Evolutionary conservation across 129 eudicot species (phyloP).

Genomic region (Lactuca saligna): DNA sequence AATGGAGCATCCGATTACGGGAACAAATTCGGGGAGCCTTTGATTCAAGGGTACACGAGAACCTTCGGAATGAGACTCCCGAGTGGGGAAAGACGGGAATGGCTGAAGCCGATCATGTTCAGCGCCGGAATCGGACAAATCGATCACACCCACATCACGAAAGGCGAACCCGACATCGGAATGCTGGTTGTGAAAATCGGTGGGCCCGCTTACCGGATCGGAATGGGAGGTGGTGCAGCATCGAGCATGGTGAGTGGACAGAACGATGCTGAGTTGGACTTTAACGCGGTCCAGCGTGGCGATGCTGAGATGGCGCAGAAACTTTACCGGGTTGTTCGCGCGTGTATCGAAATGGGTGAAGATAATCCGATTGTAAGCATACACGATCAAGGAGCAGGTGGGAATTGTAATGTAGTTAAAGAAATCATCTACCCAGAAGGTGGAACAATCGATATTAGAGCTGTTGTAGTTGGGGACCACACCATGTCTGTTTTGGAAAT

Average conservation of each 20-base stretch:
- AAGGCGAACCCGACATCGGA: constrained; percentile 90
- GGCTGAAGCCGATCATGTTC: constrained; percentile 97
- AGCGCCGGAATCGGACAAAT: constrained; percentile 96
- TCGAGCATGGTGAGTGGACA: constrained; percentile 98
- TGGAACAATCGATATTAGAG: constrained; percentile 84
- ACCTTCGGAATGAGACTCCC: constrained; percentile 93
- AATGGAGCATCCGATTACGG: constrained; percentile 92
- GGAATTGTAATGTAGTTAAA: constrained; percentile 93
- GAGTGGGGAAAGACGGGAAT: constrained; percentile 80
- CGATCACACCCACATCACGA: constrained; percentile 74
- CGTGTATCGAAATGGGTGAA: constrained; percentile 94
- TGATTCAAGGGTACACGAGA: constrained; percentile 89
- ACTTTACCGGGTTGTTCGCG: constrained; percentile 86
- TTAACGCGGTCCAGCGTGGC: constrained; percentile 94
- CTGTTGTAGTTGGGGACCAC: constrained; percentile 85
- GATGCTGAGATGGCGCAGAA: constrained; percentile 99
- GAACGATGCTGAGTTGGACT: constrained; percentile 87
- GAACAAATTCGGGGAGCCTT: constrained; percentile 43
- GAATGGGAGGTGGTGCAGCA: constrained; percentile 99
- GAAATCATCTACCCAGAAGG: constrained; percentile 92
- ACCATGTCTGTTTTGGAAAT: constrained; percentile 96
- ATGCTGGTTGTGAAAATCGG: constrained; percentile 95
- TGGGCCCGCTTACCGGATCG: constrained; percentile 95
- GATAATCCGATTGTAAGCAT: constrained; percentile 81
- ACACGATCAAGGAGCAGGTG: constrained; percentile 99